These are phyloP conservation scores for Camelina hispida DNA, from an alignment of 345 rosid species.

Conservation along the genomic window DNA sequence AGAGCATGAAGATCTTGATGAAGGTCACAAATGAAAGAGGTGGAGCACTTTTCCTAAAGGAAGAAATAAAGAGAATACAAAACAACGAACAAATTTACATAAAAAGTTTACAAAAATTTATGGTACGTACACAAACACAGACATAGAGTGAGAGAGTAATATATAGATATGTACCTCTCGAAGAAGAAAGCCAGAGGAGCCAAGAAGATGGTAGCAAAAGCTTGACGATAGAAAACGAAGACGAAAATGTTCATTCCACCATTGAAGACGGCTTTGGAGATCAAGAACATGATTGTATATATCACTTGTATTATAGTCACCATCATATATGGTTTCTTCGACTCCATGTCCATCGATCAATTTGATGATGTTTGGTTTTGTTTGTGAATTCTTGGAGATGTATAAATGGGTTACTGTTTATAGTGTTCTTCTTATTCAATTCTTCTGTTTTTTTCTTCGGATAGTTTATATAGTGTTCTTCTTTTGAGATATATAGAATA, in stretches of 20 bases:
- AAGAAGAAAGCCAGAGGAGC: conserved; percentile 70
- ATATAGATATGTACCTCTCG: conserved; percentile 58
- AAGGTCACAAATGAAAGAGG: conserved; percentile 64
- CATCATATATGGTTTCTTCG: conserved; percentile 61
- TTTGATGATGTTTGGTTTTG: conserved; percentile 13
- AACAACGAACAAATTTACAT: not conserved
- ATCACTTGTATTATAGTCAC: conserved; percentile 69
- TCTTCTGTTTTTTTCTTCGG: not conserved
- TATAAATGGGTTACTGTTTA: not conserved
- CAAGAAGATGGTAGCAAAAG: conserved; percentile 73
- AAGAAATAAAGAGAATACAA: not conserved
- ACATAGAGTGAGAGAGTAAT: not conserved
- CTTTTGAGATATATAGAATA: conserved; percentile 5
- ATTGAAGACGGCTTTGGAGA: conserved; percentile 88
- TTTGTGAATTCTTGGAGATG: conserved; percentile 13
- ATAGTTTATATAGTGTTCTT: conserved; percentile 5
- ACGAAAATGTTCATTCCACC: conserved; percentile 88
- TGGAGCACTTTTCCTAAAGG: conserved; percentile 73
- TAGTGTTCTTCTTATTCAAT: not conserved
- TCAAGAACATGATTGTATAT: conserved; percentile 84
- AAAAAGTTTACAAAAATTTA: not conserved
- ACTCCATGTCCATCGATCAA: conserved; percentile 46
- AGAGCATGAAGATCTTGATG: conserved; percentile 78
- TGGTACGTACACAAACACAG: not conserved
- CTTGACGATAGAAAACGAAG: conserved; percentile 86